These are phyloP conservation scores for Zoysia matrella DNA, from an alignment of 202 grass and related monocot genomes.

Conservation along the genomic window DNA sequence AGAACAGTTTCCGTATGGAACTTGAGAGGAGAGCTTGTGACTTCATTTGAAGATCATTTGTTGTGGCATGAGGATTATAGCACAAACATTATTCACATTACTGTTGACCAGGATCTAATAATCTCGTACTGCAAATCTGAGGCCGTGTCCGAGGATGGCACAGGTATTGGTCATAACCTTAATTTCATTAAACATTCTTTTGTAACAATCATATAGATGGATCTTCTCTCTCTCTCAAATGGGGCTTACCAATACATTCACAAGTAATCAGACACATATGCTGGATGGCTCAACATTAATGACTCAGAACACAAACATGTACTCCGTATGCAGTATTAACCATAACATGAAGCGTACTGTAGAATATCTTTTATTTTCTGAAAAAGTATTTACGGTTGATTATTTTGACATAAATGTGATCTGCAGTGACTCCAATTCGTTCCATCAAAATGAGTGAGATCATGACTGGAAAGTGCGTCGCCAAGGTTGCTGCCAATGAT, in stretches of 20 bases:
- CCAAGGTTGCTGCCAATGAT: constrained; percentile 80
- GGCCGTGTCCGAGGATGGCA: constrained; percentile 47
- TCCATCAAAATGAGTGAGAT: constrained; percentile 99
- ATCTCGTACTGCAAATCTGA: constrained; percentile 91
- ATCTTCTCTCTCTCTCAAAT: not conserved
- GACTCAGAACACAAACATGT: not conserved
- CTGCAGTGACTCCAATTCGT: constrained; percentile 62
- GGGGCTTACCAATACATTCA: not conserved
- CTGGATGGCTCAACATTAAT: not conserved
- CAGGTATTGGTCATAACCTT: constrained; percentile 37
- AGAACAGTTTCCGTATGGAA: constrained; percentile 90
- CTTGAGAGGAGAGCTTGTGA: constrained; percentile 77
- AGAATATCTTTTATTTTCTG: not conserved
- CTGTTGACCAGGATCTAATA: constrained; percentile 76
- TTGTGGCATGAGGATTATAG: constrained; percentile 84
- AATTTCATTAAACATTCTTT: constrained; percentile 11
- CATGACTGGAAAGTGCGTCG: constrained; percentile 87
- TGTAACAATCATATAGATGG: not conserved
- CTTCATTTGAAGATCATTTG: constrained; percentile 89
- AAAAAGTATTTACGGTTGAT: constrained; percentile 14
- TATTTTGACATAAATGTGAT: constrained; percentile 3
- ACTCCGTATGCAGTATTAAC: not conserved
- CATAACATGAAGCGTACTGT: not conserved
- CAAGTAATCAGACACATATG: not conserved
- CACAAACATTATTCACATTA: constrained; percentile 82